Evolutionary conservation across 78 protist genomes (phyloP), one percentile per base, ranked within the genome.

Genomic region (Blattamonas nauphoetae): DNA sequence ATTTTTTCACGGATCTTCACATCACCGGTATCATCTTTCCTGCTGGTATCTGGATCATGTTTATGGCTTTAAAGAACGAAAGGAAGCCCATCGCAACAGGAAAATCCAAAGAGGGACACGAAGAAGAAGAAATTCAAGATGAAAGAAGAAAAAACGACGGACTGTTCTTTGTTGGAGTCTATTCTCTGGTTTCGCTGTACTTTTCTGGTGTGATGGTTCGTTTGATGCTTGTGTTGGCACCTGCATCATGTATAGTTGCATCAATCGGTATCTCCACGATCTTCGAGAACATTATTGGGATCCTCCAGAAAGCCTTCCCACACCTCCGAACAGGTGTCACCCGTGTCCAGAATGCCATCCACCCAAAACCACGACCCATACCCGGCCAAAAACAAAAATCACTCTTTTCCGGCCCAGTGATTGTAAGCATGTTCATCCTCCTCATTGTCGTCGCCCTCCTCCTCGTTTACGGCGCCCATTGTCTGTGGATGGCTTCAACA

Each of bases 131-230:
- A 5, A 6, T 4, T 5, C 4, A 6, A 5, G n/a, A n/a, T n/a
- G n/a, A n/a, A n/a, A n/a, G n/a, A n/a, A 5, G 45, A 6, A 71
- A 86, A 4, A 36, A 71, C 42, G 64, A 86, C 4, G 87, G 3
- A 2, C 44, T 85, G 71, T 88, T 94, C 84, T 97, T 97, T 86
- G 44, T 93, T 77, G 83, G 95, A 84, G 82, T 95, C 90, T 96
- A 97, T 90, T 92, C 91, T 46, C 45, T 93, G 45, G 87, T 92
- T 2, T 55, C 96, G 3, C 86, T 91, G 41, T 97, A 96, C 88
- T 97, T 96, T 88, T 84, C 97, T n/a, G 96, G 97, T 41, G 98
- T 96, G 42, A 98, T 97, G 99, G 98, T 97, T 21, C 98, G 99
- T 64, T 45, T 96, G 45, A 94, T 98, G 96, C 92, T 98, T 41